These are phyloP conservation scores for Russula griseocarnosa DNA, from an alignment of 768 basidiomycete genomes.

Conservation along the genomic window DNA sequence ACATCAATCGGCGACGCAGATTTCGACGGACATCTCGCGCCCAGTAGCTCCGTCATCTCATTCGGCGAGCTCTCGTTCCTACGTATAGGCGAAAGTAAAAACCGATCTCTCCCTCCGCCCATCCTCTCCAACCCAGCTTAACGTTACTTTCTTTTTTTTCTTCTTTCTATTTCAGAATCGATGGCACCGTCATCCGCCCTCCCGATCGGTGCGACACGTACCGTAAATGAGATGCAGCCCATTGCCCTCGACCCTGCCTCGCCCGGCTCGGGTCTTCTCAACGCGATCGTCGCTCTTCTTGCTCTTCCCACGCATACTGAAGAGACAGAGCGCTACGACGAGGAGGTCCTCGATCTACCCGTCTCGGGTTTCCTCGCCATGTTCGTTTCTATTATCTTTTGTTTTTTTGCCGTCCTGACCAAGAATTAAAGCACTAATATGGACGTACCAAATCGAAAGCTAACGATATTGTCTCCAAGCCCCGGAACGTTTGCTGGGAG, in stretches of 20 bases:
- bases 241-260: slow-evolving; percentile 69
- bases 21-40: slow-evolving; percentile 73
- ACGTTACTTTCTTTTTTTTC: background rate
- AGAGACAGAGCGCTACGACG: slow-evolving; percentile 78
- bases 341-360: slow-evolving; percentile 79
- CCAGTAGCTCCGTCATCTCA: slow-evolving; percentile 78
- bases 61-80: slow-evolving; percentile 81
- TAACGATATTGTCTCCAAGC: slow-evolving; percentile 84
- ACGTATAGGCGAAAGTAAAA: slow-evolving; percentile 81
- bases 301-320: slow-evolving; percentile 55
- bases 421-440: slow-evolving; percentile 58
- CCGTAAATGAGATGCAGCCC: slow-evolving; percentile 87
- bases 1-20: slow-evolving; percentile 64
- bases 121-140: background rate
- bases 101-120: background rate
- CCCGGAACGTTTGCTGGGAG: slow-evolving; percentile 72
- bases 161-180: slow-evolving; percentile 49
- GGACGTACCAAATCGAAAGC: slow-evolving; percentile 68
- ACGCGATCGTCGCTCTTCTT: slow-evolving; percentile 80
- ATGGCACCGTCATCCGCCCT: slow-evolving; percentile 93
- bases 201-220: slow-evolving; percentile 87
- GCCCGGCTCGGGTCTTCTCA: slow-evolving; percentile 71
- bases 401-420: slow-evolving; percentile 4
- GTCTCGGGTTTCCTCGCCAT: slow-evolving; percentile 79
- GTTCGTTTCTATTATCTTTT: slow-evolving; percentile 47